These are phyloP conservation scores for Penicillium turbatum DNA, from an alignment of 495 filamentous ascomycete genomes.

Conservation along the genomic window DNA sequence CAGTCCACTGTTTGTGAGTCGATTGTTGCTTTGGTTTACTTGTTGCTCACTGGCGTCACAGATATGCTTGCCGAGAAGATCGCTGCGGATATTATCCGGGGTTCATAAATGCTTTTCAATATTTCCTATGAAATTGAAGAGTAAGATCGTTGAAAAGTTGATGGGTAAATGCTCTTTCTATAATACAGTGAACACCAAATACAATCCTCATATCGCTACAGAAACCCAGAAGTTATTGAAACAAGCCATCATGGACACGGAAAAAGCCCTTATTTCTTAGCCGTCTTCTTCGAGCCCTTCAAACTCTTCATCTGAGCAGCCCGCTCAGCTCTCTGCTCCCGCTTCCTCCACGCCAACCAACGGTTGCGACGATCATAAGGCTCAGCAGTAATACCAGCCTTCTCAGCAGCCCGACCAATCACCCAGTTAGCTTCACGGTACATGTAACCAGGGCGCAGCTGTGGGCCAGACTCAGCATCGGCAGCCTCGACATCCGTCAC, in stretches of 20 bases:
- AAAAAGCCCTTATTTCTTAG: constrained; percentile 35
- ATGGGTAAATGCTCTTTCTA: constrained; percentile 29
- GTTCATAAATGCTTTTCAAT: background rate
- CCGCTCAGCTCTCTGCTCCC: constrained; percentile 46
- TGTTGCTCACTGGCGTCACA: constrained; percentile 9
- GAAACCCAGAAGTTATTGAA: constrained; percentile 22
- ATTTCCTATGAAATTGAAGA: too few relatives aligned
- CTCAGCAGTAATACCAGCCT: constrained; percentile 49
- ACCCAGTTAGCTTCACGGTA: constrained; percentile 81
- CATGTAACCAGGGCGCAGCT: constrained; percentile 66
- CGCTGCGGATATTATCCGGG: constrained; percentile 36
- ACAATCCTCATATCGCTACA: constrained; percentile 32
- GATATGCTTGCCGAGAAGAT: constrained; percentile 56
- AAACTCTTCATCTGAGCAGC: constrained; percentile 56
- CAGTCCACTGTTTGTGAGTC: constrained; percentile 41
- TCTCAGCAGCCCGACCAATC: constrained; percentile 68
- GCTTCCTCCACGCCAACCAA: constrained; percentile 61
- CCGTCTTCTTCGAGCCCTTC: constrained; percentile 49
- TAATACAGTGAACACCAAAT: constrained; percentile 38
- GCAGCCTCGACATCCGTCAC: constrained; percentile 33
- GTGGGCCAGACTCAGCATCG: constrained; percentile 38
- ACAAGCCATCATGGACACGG: constrained; percentile 20
- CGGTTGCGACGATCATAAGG: constrained; percentile 53
- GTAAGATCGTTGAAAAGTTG: constrained; percentile 3
- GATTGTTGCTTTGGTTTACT: background rate